These are phyloP conservation scores for Claviceps sp. DNA, from an alignment of 2,329 filamentous ascomycete genomes.

Conservation along the genomic window DNA sequence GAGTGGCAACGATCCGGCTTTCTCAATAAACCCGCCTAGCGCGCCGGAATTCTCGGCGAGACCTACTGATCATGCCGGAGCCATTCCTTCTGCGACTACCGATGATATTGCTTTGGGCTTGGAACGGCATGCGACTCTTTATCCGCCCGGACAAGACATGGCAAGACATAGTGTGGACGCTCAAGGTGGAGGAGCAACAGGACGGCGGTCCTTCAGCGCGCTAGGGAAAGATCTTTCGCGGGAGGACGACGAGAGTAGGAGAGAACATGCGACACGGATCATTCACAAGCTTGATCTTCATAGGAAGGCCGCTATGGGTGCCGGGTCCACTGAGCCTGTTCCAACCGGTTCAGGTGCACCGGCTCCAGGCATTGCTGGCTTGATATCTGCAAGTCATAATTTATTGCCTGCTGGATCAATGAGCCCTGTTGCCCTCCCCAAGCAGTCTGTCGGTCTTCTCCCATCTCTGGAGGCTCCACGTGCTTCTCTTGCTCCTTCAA, in stretches of 20 bases:
- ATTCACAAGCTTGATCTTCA: constrained; percentile 89
- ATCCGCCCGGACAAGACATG: constrained; percentile 45
- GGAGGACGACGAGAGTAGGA: constrained; percentile 60
- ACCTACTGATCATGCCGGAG: constrained; percentile 50
- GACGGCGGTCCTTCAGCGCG: constrained; percentile 44
- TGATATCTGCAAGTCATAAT: constrained; percentile 75
- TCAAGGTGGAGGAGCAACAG: constrained; percentile 19
- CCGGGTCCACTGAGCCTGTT: constrained; percentile 23
- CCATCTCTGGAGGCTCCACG: constrained; percentile 31
- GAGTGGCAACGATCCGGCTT: constrained; percentile 56
- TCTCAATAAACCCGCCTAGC: constrained; percentile 79
- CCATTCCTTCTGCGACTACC: constrained; percentile 38
- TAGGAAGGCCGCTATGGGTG: constrained; percentile 55
- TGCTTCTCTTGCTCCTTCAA: constrained; percentile 65
- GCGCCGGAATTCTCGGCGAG: constrained; percentile 86
- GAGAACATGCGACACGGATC: constrained; percentile 74
- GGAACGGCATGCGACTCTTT: constrained; percentile 53
- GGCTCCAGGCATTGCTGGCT: constrained; percentile 61
- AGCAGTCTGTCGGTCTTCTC: constrained; percentile 17
- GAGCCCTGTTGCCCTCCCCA: constrained; percentile 16
- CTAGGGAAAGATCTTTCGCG: constrained; percentile 32
- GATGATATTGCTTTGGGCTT: constrained; percentile 28
- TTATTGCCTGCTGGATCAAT: constrained; percentile 43
- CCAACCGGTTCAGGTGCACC: constrained; percentile 15
- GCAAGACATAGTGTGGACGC: constrained; percentile 63